Evolutionary conservation across 345 rosid species (phyloP).

Genomic region (Gossypium bickii): DNA sequence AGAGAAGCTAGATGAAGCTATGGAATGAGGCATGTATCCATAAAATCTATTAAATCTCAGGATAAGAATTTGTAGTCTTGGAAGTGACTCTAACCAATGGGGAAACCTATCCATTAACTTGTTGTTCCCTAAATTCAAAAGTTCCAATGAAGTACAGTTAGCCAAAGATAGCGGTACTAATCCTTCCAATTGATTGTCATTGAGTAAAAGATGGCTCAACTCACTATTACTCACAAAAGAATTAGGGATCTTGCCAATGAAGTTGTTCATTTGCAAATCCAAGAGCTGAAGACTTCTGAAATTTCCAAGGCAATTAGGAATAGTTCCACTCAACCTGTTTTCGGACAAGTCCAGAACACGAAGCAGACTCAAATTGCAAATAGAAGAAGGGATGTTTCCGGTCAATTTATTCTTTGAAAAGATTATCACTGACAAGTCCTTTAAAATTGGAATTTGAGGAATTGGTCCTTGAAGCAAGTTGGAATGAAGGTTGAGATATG

Average conservation of each 20-base stretch:
- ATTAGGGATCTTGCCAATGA: neutral
- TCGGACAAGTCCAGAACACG: neutral
- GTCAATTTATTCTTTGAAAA: neutral
- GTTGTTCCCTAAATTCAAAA: neutral
- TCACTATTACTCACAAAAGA: neutral
- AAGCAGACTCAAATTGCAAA: neutral
- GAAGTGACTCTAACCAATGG: neutral
- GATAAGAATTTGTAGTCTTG: neutral
- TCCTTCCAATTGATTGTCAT: neutral
- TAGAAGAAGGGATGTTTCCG: neutral
- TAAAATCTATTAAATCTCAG: neutral
- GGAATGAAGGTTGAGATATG: neutral
- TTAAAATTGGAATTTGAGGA: neutral
- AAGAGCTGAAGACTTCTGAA: neutral
- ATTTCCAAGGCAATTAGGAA: neutral
- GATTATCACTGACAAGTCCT: neutral
- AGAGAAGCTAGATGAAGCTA: neutral
- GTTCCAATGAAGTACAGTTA: neutral
- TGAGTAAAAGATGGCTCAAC: neutral
- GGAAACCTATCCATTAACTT: neutral
- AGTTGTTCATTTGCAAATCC: neutral
- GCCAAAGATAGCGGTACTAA: neutral
- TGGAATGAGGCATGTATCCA: neutral
- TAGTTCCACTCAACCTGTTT: neutral
- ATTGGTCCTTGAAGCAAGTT: conserved; percentile 9